These are phyloP conservation scores for Phytopythium oedochilum DNA, from an alignment of 352 stramenopile genomes.

Conservation along the genomic window DNA sequence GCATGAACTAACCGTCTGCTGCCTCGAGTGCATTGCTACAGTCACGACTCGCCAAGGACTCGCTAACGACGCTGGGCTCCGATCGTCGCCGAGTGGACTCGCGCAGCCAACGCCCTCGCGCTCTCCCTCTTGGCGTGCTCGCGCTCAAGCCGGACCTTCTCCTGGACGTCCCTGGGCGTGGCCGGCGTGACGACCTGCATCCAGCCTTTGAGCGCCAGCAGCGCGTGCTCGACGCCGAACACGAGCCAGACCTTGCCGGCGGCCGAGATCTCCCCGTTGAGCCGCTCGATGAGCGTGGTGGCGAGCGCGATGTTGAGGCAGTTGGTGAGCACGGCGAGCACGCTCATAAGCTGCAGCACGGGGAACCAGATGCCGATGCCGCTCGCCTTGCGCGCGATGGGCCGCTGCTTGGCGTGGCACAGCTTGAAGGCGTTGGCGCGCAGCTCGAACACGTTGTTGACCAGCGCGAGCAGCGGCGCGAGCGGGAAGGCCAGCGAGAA, in stretches of 20 bases:
- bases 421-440: constrained; percentile 95
- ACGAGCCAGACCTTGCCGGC: constrained; percentile 76
- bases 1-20: background rate
- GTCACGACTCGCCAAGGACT: background rate
- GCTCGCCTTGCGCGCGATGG: constrained; percentile 90
- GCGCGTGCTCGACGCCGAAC: constrained; percentile 65
- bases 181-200: constrained; percentile 53
- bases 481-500: constrained; percentile 95
- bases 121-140: constrained; percentile 70
- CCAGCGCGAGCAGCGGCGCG: constrained; percentile 89
- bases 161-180: constrained; percentile 45
- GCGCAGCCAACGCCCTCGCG: constrained; percentile 48
- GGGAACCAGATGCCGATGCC: constrained; percentile 87
- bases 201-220: constrained; percentile 64
- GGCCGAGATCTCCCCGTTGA: constrained; percentile 21
- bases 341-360: constrained; percentile 94
- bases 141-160: constrained; percentile 44
- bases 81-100: too few relatives aligned
- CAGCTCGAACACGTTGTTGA: constrained; percentile 93
- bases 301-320: constrained; percentile 92
- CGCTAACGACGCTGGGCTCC: too few relatives aligned
- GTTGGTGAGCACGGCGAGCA: constrained; percentile 95
- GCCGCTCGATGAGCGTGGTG: constrained; percentile 59
- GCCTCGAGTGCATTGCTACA: background rate
- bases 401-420: constrained; percentile 88